Percentiles rank a stretch among this genome's conserved stretches.
Conservation (phyloP, 371 early-diverging fungal species). For the Syncephalastrum monosporum region DNA sequence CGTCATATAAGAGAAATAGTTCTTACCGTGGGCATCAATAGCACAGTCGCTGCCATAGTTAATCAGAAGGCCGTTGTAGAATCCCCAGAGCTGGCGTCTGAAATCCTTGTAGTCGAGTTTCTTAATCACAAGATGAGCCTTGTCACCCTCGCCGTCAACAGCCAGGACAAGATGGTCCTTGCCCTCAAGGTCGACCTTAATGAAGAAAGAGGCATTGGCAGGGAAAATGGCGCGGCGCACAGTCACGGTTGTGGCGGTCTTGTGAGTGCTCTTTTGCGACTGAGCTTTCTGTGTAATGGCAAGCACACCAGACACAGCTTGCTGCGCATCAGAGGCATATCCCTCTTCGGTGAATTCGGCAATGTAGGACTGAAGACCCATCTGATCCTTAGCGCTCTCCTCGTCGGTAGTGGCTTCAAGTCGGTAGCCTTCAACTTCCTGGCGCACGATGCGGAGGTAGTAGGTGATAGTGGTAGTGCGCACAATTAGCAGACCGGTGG, state of each 20-base stretch:
- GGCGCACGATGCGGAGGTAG: slow-evolving; percentile 31
- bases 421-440: slow-evolving; percentile 12
- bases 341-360: slow-evolving; percentile 31
- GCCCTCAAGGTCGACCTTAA: slow-evolving; percentile 25
- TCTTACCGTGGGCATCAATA: slow-evolving; percentile 37
- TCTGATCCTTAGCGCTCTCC: slow-evolving; percentile 6
- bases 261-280: slow-evolving; percentile 2
- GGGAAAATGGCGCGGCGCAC: slow-evolving; percentile 39
- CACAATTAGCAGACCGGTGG: slow-evolving; percentile 29
- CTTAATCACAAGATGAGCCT: slow-evolving; percentile 21
- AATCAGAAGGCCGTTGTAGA: slow-evolving; percentile 47
- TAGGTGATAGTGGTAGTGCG: slow-evolving; percentile 27
- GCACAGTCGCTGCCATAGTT: slow-evolving; percentile 52
- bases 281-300: no score
- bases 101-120: slow-evolving; percentile 31
- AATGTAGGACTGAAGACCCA: slow-evolving; percentile 30
- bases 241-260: slow-evolving; percentile 18
- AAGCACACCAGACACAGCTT: slow-evolving; percentile 14
- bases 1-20: not conserved
- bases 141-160: slow-evolving; percentile 14
- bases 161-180: slow-evolving; percentile 34
- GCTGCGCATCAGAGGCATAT: slow-evolving; percentile 16
- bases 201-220: slow-evolving; percentile 37
- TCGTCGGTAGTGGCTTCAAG: slow-evolving; percentile 21
- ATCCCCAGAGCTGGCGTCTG: slow-evolving; percentile 53